Evolutionary conservation across 2,329 filamentous ascomycete genomes (phyloP), one percentile per base, ranked within the genome.

Genomic region (Torrubiellomyces zombiae): DNA sequence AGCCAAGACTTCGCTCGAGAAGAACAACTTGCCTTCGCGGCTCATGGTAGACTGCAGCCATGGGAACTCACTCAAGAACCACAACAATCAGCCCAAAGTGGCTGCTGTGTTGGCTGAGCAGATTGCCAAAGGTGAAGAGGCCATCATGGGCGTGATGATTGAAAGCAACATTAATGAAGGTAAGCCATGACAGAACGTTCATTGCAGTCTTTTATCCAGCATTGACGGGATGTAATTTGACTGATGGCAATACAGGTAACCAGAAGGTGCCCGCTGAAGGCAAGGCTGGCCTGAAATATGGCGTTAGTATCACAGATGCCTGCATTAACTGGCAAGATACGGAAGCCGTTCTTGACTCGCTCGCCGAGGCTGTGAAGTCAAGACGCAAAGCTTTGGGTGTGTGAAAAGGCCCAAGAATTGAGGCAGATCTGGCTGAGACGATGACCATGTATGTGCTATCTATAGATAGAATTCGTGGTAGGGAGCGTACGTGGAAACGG

Each of bases 11-110:
- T 74, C 79, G 26, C 60, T 98, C 18, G 58, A 58, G 32, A 77
- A 81, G 50, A 75, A 82, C 43, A 75, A 75, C 13, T 58, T 89
- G 33, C 63, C 64, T 29, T 64, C 80, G 36, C 66, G 82, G 35
- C 62, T 98, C 44, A 98, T 98, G 89, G 76, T 98, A 16, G 89
- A 98, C 56, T 98, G 89, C 67, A 89, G 79, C 50, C 89, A 98
- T 51, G 89, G 89, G 36, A 94, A 94, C 61, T 92, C 81, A 22
- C 60, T 76, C 47, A 98, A 98, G 67, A 72, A 95, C 55, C 86
- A 95, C 65, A 83, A 74, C 58, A 98, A 95, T 55, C 89, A 98
- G 57, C 85, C 85, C 37, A 83, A 86, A 63, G 89, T 98, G 12
- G 85, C 83, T 4, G 73, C 71, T 25, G 67, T 63, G 8, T 51